phyloP scores from a whole-genome alignment of 73 alveolate genomes.

The Symbiodinium natans region DNA sequence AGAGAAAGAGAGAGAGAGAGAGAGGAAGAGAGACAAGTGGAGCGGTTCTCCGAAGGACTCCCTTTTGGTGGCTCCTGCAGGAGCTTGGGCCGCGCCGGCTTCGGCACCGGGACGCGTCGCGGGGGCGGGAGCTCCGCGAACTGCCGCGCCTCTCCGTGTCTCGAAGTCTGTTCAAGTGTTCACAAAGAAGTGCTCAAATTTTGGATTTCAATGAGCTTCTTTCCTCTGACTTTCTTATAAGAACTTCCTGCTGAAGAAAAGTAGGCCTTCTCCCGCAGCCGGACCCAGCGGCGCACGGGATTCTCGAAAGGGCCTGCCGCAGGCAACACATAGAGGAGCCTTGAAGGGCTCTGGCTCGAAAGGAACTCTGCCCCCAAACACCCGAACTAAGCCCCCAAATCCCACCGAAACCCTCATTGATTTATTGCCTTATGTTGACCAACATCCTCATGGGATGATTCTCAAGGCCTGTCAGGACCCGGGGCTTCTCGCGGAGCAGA shows the following conservation, averaged over 20 bases:
- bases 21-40: too few relatives aligned
- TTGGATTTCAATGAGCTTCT: not conserved
- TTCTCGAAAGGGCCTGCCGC: conserved; percentile 72
- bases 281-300: conserved; percentile 92
- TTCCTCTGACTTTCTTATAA: not conserved
- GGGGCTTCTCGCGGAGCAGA: conserved; percentile 68
- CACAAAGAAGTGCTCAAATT: not conserved
- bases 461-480: conserved; percentile 54
- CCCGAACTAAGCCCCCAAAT: too few relatives aligned
- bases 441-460: not conserved
- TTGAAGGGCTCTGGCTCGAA: not conserved
- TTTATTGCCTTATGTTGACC: too few relatives aligned
- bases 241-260: not conserved
- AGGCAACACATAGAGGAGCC: not conserved
- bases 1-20: too few relatives aligned
- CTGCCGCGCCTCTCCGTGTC: conserved; percentile 56
- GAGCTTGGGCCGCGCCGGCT: conserved; percentile 24
- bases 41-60: not conserved
- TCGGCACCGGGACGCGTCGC: conserved; percentile 59
- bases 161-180: too few relatives aligned
- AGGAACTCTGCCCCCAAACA: not conserved
- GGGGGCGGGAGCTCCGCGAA: conserved; percentile 73
- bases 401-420: too few relatives aligned
- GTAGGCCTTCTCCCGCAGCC: conserved; percentile 89
- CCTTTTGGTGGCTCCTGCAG: conserved; percentile 14